A percentile compares a stretch with the other conserved stretches of the same genome.
Evolutionary conservation across 2,329 filamentous ascomycete genomes (phyloP).

Genomic region (Diaporthe sp.): DNA sequence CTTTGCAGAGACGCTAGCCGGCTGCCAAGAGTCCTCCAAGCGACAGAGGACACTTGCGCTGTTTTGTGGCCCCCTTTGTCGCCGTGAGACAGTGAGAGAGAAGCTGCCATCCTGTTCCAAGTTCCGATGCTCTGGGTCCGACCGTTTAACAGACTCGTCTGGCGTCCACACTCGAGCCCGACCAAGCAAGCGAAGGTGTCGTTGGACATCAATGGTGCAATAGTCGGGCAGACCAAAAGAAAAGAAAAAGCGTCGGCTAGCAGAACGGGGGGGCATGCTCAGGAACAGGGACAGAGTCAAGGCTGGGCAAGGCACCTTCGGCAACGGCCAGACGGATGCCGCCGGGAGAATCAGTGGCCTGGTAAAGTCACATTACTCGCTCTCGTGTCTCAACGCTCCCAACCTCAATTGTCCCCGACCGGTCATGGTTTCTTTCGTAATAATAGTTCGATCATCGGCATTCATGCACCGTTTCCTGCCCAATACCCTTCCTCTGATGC

Average conservation of each 20-base stretch:
- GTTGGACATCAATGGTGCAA: slow-evolving; percentile 19
- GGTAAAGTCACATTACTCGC: slow-evolving; percentile 35
- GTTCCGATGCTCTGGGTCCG: slow-evolving; percentile 14
- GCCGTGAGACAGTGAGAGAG: background rate
- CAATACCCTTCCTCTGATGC: background rate
- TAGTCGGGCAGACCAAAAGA: background rate
- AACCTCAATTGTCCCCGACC: slow-evolving; percentile 12
- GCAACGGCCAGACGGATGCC: slow-evolving; percentile 17
- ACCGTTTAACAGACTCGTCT: slow-evolving; percentile 1
- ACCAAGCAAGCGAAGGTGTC: background rate
- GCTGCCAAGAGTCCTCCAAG: slow-evolving; percentile 26
- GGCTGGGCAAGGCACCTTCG: background rate
- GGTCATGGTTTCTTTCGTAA: slow-evolving; percentile 17
- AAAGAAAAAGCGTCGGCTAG: background rate
- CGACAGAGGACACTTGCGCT: slow-evolving; percentile 22
- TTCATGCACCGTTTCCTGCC: slow-evolving; percentile 18
- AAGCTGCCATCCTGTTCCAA: slow-evolving; percentile 7
- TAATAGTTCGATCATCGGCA: slow-evolving; percentile 9
- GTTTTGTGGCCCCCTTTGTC: slow-evolving; percentile 28
- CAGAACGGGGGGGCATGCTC: background rate
- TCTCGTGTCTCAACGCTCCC: slow-evolving; percentile 20
- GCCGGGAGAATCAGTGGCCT: slow-evolving; percentile 13
- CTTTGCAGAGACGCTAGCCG: slow-evolving; percentile 23
- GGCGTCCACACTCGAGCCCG: background rate
- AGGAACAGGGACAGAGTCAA: background rate